Evolutionary conservation across 345 rosid species (phyloP).

Genomic region (Fremontodendron californicum): DNA sequence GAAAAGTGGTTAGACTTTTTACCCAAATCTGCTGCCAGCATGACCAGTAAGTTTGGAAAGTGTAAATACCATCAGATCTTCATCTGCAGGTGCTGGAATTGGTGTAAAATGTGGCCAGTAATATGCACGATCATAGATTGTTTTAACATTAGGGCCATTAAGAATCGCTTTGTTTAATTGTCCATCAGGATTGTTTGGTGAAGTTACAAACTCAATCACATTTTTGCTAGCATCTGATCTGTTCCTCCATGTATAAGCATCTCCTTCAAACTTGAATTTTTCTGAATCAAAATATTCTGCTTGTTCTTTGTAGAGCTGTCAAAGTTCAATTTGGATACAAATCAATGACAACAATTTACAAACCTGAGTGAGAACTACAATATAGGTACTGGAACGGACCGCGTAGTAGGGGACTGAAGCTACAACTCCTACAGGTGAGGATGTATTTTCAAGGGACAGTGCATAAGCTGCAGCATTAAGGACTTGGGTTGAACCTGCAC

Average conservation of each 20-base stretch:
- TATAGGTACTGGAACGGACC: slow-evolving; percentile 25
- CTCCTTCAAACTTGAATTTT: slow-evolving; percentile 47
- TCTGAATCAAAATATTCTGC: slow-evolving; percentile 37
- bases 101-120: slow-evolving; percentile 77
- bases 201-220: slow-evolving; percentile 61
- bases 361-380: background rate
- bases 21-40: slow-evolving; percentile 77
- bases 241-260: slow-evolving; percentile 35
- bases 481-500: slow-evolving; percentile 67
- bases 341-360: background rate
- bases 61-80: slow-evolving; percentile 51
- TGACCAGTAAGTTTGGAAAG: slow-evolving; percentile 79
- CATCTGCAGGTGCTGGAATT: slow-evolving; percentile 48
- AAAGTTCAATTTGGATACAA: background rate
- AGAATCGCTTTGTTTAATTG: slow-evolving; percentile 45
- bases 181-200: slow-evolving; percentile 86
- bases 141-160: slow-evolving; percentile 44
- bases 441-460: slow-evolving; percentile 38
- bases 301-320: slow-evolving; percentile 43
- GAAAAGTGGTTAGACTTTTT: background rate
- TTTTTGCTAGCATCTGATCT: slow-evolving; percentile 20
- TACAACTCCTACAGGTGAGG: slow-evolving; percentile 41
- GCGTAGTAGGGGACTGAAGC: slow-evolving; percentile 54
- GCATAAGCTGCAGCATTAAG: slow-evolving; percentile 65
- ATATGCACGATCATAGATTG: slow-evolving; percentile 59